These are phyloP conservation scores for Cercospora zeae-maydis DNA, from an alignment of 2,329 filamentous ascomycete species.

Conservation along the genomic window DNA sequence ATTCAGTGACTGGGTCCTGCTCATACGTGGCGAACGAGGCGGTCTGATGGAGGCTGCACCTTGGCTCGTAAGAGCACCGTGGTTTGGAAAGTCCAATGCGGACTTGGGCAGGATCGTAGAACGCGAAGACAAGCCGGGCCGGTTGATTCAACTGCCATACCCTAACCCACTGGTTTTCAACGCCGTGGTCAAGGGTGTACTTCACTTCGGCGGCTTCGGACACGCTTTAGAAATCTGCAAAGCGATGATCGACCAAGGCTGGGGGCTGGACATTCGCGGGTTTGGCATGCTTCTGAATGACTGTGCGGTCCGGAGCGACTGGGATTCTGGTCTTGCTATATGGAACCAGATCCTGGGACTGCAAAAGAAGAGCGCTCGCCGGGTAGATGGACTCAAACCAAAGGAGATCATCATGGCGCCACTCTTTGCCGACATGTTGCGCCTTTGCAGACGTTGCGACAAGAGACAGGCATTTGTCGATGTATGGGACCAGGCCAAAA, in stretches of 20 bases:
- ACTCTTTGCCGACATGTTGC: slow-evolving; percentile 28
- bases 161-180: slow-evolving; percentile 46
- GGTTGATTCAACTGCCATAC: slow-evolving; percentile 44
- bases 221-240: slow-evolving; percentile 42
- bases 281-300: slow-evolving; percentile 41
- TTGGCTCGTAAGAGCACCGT: neutral
- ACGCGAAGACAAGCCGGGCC: slow-evolving; percentile 19
- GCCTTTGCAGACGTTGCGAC: slow-evolving; percentile 24
- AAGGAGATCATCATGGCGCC: slow-evolving; percentile 15
- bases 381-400: slow-evolving; percentile 15
- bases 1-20: slow-evolving; percentile 41
- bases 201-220: slow-evolving; percentile 47
- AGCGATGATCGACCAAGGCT: slow-evolving; percentile 44
- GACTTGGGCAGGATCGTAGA: slow-evolving; percentile 28
- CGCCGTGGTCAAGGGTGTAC: slow-evolving; percentile 41
- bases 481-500: slow-evolving; percentile 11
- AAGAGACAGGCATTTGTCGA: slow-evolving; percentile 17
- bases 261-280: slow-evolving; percentile 43
- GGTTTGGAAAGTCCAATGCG: slow-evolving; percentile 25
- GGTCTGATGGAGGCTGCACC: slow-evolving; percentile 39
- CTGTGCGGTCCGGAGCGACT: slow-evolving; percentile 41
- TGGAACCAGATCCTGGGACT: slow-evolving; percentile 43
- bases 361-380: slow-evolving; percentile 10
- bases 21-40: slow-evolving; percentile 40
- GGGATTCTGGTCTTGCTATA: slow-evolving; percentile 37